Evolutionary conservation across 371 early-diverging fungal genomes (phyloP), one percentile per base, ranked within the genome.

Genomic region (Dinochytrium kinnereticum): DNA sequence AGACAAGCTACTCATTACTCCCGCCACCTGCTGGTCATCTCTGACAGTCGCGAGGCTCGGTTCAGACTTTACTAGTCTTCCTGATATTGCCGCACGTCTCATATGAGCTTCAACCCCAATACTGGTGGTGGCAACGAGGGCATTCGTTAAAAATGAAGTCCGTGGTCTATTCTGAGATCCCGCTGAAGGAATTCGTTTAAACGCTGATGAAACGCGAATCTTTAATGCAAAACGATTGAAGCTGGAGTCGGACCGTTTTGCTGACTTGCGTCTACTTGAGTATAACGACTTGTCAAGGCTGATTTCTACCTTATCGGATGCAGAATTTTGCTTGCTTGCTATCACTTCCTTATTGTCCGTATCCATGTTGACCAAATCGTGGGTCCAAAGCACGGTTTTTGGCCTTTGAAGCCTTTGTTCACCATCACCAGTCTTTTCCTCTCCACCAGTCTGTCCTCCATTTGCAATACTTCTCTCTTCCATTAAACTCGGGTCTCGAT

Each of bases 31-130:
- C 34, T 28, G 64, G 5, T 61, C 64, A 26, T 7, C 64, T 19
- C 34, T 61, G 33, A 61, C 38, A 15, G 34, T 38, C 10, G 38
- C 26, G 21, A 61, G 19, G 24, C 13, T 28, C 2, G 64, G 34
- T 34, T 61, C 64, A 13, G 36, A 10, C 38, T 61, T 61, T 13
- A 28, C 10, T 24, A 61, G 24, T 33, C 64, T 61, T 24, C 64
- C 64, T 5, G 64, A 61, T 10, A 61, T 36, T 13, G 64, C 64
- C 5, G 64, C 64, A 10, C 64, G 24, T 36, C 64, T 61, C 64
- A 61, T 61, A 28, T 61, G 64, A 13, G 64, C 64, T 36, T 61
- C 64, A 61, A 61, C 34, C 3, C 64, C 64, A 24, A 61, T 61
- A 24, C 64, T 61, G 64, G 64, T 61, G 28, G 33, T 61, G 24